These are phyloP conservation scores for Neofusicoccum kwambonambiense DNA, from an alignment of 2,329 filamentous ascomycete species.

Conservation along the genomic window DNA sequence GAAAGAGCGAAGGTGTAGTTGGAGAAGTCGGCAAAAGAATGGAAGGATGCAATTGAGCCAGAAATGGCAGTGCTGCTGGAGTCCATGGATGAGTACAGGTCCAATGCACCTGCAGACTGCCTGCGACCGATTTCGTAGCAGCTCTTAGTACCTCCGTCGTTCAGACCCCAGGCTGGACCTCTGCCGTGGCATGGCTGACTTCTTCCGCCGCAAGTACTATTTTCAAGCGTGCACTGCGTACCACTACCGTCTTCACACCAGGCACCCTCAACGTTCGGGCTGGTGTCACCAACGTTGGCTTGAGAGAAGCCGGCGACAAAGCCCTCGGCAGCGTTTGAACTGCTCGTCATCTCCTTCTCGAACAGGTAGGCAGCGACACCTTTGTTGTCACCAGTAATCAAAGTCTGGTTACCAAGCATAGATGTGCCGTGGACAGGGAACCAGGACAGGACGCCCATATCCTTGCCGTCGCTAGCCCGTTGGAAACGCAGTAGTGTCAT, in stretches of 20 bases:
- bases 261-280: conserved; percentile 81
- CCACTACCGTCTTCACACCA: conserved; percentile 81
- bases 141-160: conserved; percentile 66
- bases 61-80: conserved; percentile 50
- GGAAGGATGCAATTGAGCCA: conserved; percentile 75
- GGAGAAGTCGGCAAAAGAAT: conserved; percentile 81
- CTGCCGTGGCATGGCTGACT: conserved; percentile 71
- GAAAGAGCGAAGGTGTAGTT: conserved; percentile 70
- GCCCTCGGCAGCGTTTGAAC: conserved; percentile 53
- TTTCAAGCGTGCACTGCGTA: conserved; percentile 69
- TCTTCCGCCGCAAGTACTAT: conserved; percentile 78
- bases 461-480: conserved; percentile 70
- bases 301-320: conserved; percentile 94
- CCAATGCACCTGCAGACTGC: conserved; percentile 63
- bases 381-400: conserved; percentile 94
- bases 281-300: conserved; percentile 86
- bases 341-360: conserved; percentile 63
- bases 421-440: conserved; percentile 92
- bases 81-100: conserved; percentile 57
- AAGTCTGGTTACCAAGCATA: conserved; percentile 85
- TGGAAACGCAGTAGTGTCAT: conserved; percentile 79
- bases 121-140: conserved; percentile 74
- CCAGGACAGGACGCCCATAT: conserved; percentile 82
- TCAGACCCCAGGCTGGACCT: conserved; percentile 65
- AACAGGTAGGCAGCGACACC: conserved; percentile 85